phyloP scores from a whole-genome alignment of 805 yeast species.

The Kuraishia capsulata region DNA sequence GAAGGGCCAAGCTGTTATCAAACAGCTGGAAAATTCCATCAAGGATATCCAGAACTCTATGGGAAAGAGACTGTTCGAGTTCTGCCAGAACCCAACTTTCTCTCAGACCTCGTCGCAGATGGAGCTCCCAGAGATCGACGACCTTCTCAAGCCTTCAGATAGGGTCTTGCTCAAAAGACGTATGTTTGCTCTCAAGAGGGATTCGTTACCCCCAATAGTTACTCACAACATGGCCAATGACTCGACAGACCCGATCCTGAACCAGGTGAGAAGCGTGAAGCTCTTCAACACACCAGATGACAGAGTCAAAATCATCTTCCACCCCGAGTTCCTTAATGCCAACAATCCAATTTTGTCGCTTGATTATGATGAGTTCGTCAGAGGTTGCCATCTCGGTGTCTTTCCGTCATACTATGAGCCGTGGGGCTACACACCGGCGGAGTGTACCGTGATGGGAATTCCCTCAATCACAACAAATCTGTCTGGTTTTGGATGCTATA shows the following conservation, averaged over 20 bases:
- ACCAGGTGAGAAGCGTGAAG: conserved; percentile 86
- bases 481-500: conserved; percentile 96
- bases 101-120: conserved; percentile 36
- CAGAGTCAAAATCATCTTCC: conserved; percentile 91
- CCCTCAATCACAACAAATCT: conserved; percentile 94
- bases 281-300: conserved; percentile 85
- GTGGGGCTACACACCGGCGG: conserved; percentile 99
- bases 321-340: conserved; percentile 92
- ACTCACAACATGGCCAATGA: conserved; percentile 97
- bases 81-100: conserved; percentile 42
- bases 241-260: conserved; percentile 80
- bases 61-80: conserved; percentile 83
- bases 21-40: conserved; percentile 82
- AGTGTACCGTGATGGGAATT: conserved; percentile 98
- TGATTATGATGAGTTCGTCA: conserved; percentile 94
- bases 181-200: conserved; percentile 86
- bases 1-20: conserved; percentile 92
- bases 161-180: conserved; percentile 84
- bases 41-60: conserved; percentile 79
- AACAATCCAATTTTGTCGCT: conserved; percentile 88
- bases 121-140: conserved; percentile 65
- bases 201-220: conserved; percentile 86
- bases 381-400: conserved; percentile 97
- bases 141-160: conserved; percentile 78
- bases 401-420: conserved; percentile 99